Base-by-base conservation (phyloP, 192 early-diverging fungal species). In the Gamsiella multidivaricata region DNA sequence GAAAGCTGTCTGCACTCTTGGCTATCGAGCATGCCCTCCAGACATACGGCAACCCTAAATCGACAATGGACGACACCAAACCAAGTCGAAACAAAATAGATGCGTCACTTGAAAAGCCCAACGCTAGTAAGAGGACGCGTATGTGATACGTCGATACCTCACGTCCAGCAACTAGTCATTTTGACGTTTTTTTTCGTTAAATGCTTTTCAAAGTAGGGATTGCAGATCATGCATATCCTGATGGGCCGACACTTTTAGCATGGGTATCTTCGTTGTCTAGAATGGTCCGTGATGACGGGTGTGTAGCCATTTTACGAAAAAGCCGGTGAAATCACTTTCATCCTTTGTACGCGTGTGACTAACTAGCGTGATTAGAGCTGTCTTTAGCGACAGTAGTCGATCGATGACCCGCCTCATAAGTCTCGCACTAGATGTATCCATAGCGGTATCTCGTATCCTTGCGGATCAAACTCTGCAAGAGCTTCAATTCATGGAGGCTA, bases 361-460 rank as follows among this genome's bases (percentile, higher is more conserved):
- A 20, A n/a, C 17, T 8, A 9, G n/a, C 25, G 4, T 31, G 8
- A 37, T 2, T 43, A 69, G 67, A 22, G 36, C 67, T 61, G 32
- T 54, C 32, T n/a, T 18, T n/a, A 3, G 29, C 23, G 58, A 70
- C 32, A 51, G 69, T 18, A 54, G 20, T 34, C 22, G 52, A 39
- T 57, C 41, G 0, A 72, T 64, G 70, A 72, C 70, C 11, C 52
- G 70, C 8, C 60, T 72, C 11, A 72, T 61, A 8, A 34, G 53
- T 4, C 51, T 72, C 49, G 70, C 61, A 0, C 8, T 49, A 9
- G 61, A 63, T 18, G 23, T 72, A 15, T 17, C 52, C 0, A 57
- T 72, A 9, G n/a, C 29, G 23, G 20, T 64, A 43, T 64, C 70
- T 0, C 25, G 20, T 11, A 57, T 42, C 45, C 37, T 72, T 14